phyloP scores from a whole-genome alignment of 78 protist species.

The Cyanophora paradoxa region DNA sequence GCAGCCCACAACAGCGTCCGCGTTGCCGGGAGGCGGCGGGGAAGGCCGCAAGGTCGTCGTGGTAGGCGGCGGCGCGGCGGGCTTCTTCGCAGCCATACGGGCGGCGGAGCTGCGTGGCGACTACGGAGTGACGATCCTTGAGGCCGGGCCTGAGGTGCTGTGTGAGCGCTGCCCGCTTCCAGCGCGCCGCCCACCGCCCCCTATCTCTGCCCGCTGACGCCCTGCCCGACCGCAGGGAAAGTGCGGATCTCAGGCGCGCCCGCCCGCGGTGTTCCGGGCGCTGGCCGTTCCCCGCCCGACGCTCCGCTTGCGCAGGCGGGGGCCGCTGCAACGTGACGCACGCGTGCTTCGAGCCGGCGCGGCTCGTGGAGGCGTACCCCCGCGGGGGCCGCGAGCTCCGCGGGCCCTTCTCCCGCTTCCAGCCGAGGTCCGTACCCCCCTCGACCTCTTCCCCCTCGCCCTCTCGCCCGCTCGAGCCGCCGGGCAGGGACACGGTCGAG shows the following conservation, averaged over 20 bases:
- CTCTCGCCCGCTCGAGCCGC: background rate
- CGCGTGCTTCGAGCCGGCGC: background rate
- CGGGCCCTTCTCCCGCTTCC: background rate
- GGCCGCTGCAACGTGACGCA: slow-evolving; percentile 34
- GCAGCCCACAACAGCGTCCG: too few relatives aligned
- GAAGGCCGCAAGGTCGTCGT: slow-evolving; percentile 5
- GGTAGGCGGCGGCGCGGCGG: slow-evolving; percentile 17
- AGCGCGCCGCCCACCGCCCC: too few relatives aligned
- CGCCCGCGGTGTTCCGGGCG: too few relatives aligned
- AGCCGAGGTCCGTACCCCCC: background rate
- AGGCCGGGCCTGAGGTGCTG: background rate
- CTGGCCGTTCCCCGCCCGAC: too few relatives aligned
- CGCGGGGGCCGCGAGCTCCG: background rate
- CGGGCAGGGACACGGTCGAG: background rate
- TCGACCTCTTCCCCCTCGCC: background rate
- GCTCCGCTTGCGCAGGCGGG: too few relatives aligned
- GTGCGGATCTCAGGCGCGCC: slow-evolving; percentile 22
- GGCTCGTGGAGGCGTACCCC: background rate
- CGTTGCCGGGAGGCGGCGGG: too few relatives aligned
- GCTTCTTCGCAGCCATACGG: background rate
- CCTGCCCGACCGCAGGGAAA: too few relatives aligned
- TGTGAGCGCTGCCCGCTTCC: too few relatives aligned
- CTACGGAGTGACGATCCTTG: background rate
- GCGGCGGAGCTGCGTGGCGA: background rate
- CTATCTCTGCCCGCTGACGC: too few relatives aligned